Percentiles rank a stretch among this genome's conserved stretches.
Conservation (phyloP, 2,329 filamentous ascomycete species). For the Apiospora hydei region DNA sequence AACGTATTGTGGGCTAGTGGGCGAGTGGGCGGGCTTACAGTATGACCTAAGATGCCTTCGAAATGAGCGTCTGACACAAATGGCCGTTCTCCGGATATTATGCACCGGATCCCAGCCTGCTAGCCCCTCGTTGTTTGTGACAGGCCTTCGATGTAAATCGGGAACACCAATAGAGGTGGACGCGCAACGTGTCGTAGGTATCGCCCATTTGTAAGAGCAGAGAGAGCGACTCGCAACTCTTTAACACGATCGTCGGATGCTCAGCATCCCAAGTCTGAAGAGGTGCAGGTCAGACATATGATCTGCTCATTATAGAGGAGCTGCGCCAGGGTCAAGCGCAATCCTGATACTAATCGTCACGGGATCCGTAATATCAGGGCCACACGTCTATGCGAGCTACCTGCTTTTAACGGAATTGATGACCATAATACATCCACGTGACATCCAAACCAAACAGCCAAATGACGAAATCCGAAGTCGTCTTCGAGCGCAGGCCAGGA, state of each 20-base stretch:
- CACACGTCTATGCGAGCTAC: slow-evolving; percentile 12
- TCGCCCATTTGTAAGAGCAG: neutral
- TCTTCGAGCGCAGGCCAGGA: neutral
- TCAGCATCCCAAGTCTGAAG: neutral
- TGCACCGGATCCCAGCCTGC: neutral
- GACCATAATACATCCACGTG: neutral
- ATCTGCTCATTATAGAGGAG: neutral
- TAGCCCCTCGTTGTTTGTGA: neutral
- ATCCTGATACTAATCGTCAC: slow-evolving; percentile 5
- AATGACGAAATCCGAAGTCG: neutral
- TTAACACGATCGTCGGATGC: neutral
- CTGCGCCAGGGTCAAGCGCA: slow-evolving; percentile 1
- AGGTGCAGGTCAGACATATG: slow-evolving; percentile 15
- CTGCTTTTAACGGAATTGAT: neutral
- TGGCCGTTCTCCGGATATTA: neutral
- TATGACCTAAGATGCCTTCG: neutral
- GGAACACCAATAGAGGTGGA: too few species aligned
- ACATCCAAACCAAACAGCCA: neutral
- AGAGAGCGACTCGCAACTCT: neutral
- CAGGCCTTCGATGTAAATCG: neutral
- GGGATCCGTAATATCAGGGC: slow-evolving; percentile 14
- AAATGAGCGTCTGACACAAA: slow-evolving; percentile 4
- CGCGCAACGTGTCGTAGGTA: neutral
- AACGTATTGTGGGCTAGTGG: slow-evolving; percentile 8
- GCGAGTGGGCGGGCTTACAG: neutral